A percentile compares a stretch with the other conserved stretches of the same genome.
Evolutionary conservation across 2,329 filamentous ascomycete genomes (phyloP).

Genomic region (Venturia effusa): DNA sequence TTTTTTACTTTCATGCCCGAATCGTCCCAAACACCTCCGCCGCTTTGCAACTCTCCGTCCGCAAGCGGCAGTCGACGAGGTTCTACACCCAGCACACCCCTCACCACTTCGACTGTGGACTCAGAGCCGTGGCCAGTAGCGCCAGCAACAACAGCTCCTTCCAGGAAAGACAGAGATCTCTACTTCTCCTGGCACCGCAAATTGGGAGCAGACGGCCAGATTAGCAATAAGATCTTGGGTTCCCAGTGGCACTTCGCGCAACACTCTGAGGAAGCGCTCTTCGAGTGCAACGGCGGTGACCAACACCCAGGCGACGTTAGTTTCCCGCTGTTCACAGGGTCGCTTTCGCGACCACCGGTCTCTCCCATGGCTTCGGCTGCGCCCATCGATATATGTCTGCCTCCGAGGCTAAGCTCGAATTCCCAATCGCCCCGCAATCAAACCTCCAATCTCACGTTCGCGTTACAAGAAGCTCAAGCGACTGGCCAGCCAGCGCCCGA

Average conservation of each 20-base stretch:
- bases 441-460: constrained; percentile 52
- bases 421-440: constrained; percentile 51
- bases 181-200: constrained; percentile 36
- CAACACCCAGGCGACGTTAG: constrained; percentile 12
- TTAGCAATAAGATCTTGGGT: not conserved
- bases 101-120: constrained; percentile 29
- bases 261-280: constrained; percentile 25
- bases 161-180: constrained; percentile 26
- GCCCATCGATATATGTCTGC: constrained; percentile 49
- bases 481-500: constrained; percentile 14
- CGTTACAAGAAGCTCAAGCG: constrained; percentile 40
- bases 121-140: constrained; percentile 29
- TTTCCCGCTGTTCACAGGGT: constrained; percentile 28
- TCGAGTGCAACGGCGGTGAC: constrained; percentile 25
- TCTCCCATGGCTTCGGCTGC: constrained; percentile 4
- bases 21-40: constrained; percentile 27
- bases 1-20: not conserved
- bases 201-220: constrained; percentile 14
- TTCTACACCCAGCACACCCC: constrained; percentile 41
- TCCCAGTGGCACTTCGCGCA: constrained; percentile 16
- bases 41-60: constrained; percentile 41
- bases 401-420: constrained; percentile 34
- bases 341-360: constrained; percentile 14
- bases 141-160: constrained; percentile 24
- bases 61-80: constrained; percentile 36